Conservation (phyloP, 495 filamentous ascomycete species). For the Lichenothelia convexa region DNA sequence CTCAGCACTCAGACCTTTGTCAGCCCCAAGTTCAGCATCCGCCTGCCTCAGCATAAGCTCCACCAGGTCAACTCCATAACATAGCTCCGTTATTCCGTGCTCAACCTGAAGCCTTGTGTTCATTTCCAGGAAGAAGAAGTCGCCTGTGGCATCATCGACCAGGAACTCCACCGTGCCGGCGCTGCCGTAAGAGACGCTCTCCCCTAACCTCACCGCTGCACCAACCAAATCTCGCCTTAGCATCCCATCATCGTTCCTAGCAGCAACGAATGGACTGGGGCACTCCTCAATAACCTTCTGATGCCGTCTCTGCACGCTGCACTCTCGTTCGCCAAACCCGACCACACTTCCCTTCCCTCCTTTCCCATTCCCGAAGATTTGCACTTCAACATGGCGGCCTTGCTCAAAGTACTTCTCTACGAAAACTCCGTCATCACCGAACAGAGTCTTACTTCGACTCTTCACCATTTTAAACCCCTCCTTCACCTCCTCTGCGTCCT, state of each 20-base stretch:
- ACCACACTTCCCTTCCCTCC: conserved; percentile 28
- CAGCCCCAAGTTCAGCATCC: conserved; percentile 25
- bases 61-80: conserved; percentile 41
- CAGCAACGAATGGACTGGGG: conserved; percentile 32
- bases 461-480: conserved; percentile 15
- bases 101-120: conserved; percentile 52
- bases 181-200: conserved; percentile 35
- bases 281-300: conserved; percentile 40
- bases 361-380: conserved; percentile 38
- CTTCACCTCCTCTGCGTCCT: conserved; percentile 13
- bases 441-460: conserved; percentile 15
- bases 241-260: conserved; percentile 21
- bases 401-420: conserved; percentile 12
- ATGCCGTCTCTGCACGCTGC: conserved; percentile 39
- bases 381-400: conserved; percentile 38
- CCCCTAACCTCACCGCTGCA: conserved; percentile 32
- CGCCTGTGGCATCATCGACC: conserved; percentile 36
- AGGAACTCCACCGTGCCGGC: conserved; percentile 49
- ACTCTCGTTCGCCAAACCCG: conserved; percentile 39
- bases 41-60: conserved; percentile 35
- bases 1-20: conserved; percentile 21
- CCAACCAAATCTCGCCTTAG: conserved; percentile 30
- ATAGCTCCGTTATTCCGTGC: conserved; percentile 45
- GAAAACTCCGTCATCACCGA: conserved; percentile 18
- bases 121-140: conserved; percentile 53